Base-by-base conservation (phyloP, 768 basidiomycete species). In the Pisolithus sp. region DNA sequence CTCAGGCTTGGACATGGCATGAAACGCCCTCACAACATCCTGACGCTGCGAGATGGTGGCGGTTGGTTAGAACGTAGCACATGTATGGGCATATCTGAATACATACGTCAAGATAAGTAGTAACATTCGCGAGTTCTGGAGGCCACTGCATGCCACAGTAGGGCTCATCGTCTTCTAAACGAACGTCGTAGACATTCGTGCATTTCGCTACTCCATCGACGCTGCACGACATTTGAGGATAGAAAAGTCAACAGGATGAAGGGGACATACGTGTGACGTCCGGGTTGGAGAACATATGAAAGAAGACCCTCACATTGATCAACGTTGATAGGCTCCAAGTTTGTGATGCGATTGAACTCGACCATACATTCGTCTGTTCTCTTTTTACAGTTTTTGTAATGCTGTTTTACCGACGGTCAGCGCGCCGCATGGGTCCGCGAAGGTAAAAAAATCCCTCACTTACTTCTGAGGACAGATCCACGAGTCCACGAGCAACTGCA, bases 111-210 rank as follows among this genome's bases (percentile, higher is more conserved):
- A 99, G 80, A 63, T 93, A 95, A 1, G 72, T 69, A 17, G 83
- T 86, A 8, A 98, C 73, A 44, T 82, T 79, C 3, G 75, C 67
- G 45, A 98, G 81, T 61, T 93, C 91, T 31, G 85, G 84, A 7
- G 94, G 95, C 95, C 94, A 99, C 70, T 93, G 95, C 92, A 95
- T 89, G 3, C 95, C 96, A 67, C 96, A 99, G 1, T 82, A 86
- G 17, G 96, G 96, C 34, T 65, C 71, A 12, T 78, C 77, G 64
- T 99, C 96, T 50, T 89, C 83, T n/a, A 87, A 71, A 23, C 96
- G 87, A 13, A 97, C 81, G 62, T 99, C 96, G 59, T 99, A 99
- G 37, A 97, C 82, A 65, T 99, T 99, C 54, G 94, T 72, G 64
- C 96, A 99, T 71, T 83, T 84, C 24, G 76, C 69, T 56, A 76